phyloP scores from a whole-genome alignment of 495 filamentous ascomycete genomes.

The Cercophora sp. region DNA sequence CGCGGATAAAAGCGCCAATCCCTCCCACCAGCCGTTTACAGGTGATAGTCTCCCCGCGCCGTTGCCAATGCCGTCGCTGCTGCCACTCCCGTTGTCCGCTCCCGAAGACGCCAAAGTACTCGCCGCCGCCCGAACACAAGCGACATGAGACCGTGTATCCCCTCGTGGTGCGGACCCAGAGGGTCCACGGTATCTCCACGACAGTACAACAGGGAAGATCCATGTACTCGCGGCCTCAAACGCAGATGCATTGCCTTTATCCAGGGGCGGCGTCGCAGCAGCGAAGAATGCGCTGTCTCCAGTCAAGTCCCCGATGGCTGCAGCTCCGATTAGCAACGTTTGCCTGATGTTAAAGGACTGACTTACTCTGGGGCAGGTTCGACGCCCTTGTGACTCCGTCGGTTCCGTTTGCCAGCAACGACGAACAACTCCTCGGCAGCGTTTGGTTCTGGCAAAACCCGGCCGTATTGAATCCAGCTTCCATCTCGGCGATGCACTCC shows the following conservation, averaged over 20 bases:
- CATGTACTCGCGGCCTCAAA: background rate
- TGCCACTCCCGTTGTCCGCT: background rate
- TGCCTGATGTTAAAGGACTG: background rate
- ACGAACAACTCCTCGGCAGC: background rate
- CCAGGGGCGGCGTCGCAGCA: background rate
- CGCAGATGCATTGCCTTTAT: background rate
- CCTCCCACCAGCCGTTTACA: background rate
- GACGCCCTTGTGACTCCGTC: background rate
- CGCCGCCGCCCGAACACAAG: background rate
- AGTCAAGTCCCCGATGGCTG: background rate
- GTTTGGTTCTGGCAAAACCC: conserved; percentile 5
- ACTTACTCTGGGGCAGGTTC: background rate
- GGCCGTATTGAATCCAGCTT: background rate
- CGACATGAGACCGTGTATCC: background rate
- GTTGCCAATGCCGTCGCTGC: background rate
- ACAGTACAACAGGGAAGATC: conserved; percentile 2
- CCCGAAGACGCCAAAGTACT: no score
- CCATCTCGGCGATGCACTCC: background rate
- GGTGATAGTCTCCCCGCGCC: background rate
- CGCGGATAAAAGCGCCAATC: background rate
- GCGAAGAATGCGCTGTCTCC: background rate
- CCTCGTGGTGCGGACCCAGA: background rate
- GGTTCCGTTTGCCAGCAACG: conserved; percentile 2
- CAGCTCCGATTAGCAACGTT: background rate
- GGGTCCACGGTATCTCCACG: background rate